phyloP scores from a whole-genome alignment of 1,139 yeast genomes.

The Suhomyces bolitotheri region DNA sequence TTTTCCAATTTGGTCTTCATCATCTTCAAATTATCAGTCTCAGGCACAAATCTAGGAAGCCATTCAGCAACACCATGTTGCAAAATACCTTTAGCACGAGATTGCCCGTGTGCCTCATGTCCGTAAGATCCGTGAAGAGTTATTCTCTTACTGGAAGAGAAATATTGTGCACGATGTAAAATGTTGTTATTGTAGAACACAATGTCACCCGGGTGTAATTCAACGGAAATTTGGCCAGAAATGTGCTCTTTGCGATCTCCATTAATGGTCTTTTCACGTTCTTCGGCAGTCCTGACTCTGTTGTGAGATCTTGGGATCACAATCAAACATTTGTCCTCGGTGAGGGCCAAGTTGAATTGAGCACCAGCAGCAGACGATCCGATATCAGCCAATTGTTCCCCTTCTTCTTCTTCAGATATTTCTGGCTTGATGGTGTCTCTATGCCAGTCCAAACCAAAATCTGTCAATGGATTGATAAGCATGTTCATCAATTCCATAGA shows the following conservation, averaged over 20 bases:
- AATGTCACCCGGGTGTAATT: conserved; percentile 53
- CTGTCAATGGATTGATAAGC: conserved; percentile 57
- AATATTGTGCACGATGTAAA: conserved; percentile 52
- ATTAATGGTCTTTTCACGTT: conserved; percentile 43
- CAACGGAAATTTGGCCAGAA: conserved; percentile 43
- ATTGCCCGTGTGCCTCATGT: conserved; percentile 43
- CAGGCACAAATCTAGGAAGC: conserved; percentile 45
- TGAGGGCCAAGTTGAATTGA: conserved; percentile 55
- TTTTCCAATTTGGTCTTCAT: conserved; percentile 38
- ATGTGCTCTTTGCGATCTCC: conserved; percentile 40
- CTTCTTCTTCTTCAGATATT: conserved; percentile 49
- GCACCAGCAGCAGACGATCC: conserved; percentile 49
- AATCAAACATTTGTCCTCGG: conserved; percentile 50
- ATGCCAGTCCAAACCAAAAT: conserved; percentile 60
- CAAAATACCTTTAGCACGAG: conserved; percentile 52
- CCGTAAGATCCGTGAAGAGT: conserved; percentile 60
- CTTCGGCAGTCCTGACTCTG: conserved; percentile 48
- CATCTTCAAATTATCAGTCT: conserved; percentile 33
- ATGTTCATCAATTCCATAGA: conserved; percentile 57
- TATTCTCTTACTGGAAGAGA: conserved; percentile 41
- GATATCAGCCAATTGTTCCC: conserved; percentile 33
- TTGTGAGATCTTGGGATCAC: conserved; percentile 55
- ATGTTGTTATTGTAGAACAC: conserved; percentile 57
- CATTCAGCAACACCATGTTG: conserved; percentile 58
- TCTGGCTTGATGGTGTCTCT: conserved; percentile 56